These are phyloP conservation scores for Rhizoclosmatium globosum DNA, from an alignment of 192 early-diverging fungal species.

Conservation along the genomic window DNA sequence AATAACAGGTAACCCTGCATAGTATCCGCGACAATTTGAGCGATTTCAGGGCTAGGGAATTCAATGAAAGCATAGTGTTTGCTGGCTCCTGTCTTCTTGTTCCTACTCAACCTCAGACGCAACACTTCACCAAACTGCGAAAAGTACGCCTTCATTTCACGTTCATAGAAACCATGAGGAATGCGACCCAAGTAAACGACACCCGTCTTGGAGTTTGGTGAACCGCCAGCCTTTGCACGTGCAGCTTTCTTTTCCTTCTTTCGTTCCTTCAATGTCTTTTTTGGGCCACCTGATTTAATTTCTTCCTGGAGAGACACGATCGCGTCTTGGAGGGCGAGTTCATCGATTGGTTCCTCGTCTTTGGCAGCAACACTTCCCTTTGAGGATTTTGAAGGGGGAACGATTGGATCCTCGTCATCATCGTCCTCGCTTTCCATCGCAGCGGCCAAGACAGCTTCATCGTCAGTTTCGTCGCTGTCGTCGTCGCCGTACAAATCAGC, in stretches of 20 bases:
- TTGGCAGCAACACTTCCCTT: constrained; percentile 15
- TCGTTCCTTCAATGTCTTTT: constrained; percentile 20
- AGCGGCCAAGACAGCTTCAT: constrained; percentile 14
- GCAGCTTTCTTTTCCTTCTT: constrained; percentile 13
- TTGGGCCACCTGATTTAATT: neutral
- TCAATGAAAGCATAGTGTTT: constrained; percentile 97
- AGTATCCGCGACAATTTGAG: constrained; percentile 92
- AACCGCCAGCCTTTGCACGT: neutral
- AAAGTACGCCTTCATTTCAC: constrained; percentile 91
- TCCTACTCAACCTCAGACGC: constrained; percentile 81
- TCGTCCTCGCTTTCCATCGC: constrained; percentile 32
- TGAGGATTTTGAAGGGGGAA: no score
- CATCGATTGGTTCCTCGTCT: constrained; percentile 4
- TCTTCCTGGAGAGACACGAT: constrained; percentile 9
- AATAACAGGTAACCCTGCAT: constrained; percentile 70
- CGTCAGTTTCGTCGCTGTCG: constrained; percentile 26
- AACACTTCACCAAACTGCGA: constrained; percentile 89
- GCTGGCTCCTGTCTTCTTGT: constrained; percentile 88
- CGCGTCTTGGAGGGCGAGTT: constrained; percentile 29
- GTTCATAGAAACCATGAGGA: constrained; percentile 96
- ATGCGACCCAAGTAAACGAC: constrained; percentile 91
- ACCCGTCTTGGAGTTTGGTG: constrained; percentile 53
- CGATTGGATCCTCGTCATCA: constrained; percentile 15
- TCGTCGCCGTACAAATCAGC: constrained; percentile 5
- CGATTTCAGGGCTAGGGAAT: constrained; percentile 81